Conservation (phyloP, 2,329 filamentous ascomycete species). For the Trichoderma sp. region DNA sequence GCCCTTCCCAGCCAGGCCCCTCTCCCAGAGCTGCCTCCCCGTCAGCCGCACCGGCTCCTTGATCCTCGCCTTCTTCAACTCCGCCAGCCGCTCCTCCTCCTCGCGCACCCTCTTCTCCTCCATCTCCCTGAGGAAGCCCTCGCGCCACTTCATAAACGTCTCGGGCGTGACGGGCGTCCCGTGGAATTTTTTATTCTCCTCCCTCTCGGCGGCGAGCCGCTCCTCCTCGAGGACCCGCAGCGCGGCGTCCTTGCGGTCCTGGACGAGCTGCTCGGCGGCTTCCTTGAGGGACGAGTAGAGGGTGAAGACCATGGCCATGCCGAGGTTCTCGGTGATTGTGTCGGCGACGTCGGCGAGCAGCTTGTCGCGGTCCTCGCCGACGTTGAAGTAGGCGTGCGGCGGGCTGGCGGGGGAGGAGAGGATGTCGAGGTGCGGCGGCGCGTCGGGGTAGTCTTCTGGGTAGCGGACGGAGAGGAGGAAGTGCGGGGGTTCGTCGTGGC, state of each 20-base stretch:
- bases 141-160: constrained; percentile 81
- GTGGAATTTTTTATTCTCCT: constrained; percentile 96
- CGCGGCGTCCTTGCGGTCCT: constrained; percentile 68
- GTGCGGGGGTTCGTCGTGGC: constrained; percentile 57
- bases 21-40: constrained; percentile 77
- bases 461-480: constrained; percentile 86
- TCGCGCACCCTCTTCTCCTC: constrained; percentile 68
- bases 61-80: constrained; percentile 75
- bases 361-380: constrained; percentile 75
- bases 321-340: constrained; percentile 86
- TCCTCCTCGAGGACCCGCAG: constrained; percentile 61
- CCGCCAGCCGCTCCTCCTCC: constrained; percentile 78
- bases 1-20: constrained; percentile 66
- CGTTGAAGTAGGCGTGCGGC: constrained; percentile 73
- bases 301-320: constrained; percentile 97
- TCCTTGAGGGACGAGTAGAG: constrained; percentile 88
- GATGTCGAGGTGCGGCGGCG: constrained; percentile 80
- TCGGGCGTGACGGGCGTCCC: constrained; percentile 86
- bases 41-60: constrained; percentile 75
- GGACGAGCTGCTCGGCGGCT: constrained; percentile 80
- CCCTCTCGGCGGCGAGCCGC: constrained; percentile 67
- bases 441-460: constrained; percentile 88
- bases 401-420: constrained; percentile 68
- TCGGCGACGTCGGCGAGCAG: constrained; percentile 72
- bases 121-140: constrained; percentile 77